Conservation (phyloP, 106 monocot species). For the Phalaenopsis equestris region DNA sequence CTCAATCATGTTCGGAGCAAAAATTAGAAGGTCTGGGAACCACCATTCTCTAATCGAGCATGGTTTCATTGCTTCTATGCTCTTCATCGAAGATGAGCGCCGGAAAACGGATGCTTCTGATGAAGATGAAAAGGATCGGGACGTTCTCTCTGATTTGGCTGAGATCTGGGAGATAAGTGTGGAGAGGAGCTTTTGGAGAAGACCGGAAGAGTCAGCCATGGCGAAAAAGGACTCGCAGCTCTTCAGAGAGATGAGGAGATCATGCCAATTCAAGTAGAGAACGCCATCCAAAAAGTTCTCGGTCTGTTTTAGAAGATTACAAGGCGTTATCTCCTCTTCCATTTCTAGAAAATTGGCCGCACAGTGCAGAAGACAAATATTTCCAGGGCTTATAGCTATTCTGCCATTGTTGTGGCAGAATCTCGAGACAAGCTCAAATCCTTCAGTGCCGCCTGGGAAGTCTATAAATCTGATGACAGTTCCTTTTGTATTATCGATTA, state of each 20-base stretch:
- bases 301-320: constrained; percentile 42
- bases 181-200: constrained; percentile 47
- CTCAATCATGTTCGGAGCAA: constrained; percentile 37
- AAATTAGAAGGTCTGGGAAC: constrained; percentile 48
- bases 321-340: constrained; percentile 35
- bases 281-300: constrained; percentile 55
- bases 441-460: constrained; percentile 54
- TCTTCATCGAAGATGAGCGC: constrained; percentile 30
- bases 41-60: constrained; percentile 48
- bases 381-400: constrained; percentile 37
- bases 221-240: constrained; percentile 37
- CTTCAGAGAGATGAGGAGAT: constrained; percentile 39
- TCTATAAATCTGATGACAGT: constrained; percentile 33
- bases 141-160: constrained; percentile 24
- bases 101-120: constrained; percentile 28
- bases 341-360: constrained; percentile 49
- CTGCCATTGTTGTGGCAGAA: constrained; percentile 71
- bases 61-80: constrained; percentile 14
- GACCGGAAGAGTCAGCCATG: constrained; percentile 42
- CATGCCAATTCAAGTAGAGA: constrained; percentile 64
- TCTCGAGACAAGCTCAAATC: constrained; percentile 47
- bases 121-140: constrained; percentile 42
- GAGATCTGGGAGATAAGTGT: constrained; percentile 46
- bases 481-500: constrained; percentile 4
- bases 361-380: constrained; percentile 35